Evolutionary conservation across 2,329 filamentous ascomycete genomes (phyloP).

Genomic region (Arthrinium puccinioides): DNA sequence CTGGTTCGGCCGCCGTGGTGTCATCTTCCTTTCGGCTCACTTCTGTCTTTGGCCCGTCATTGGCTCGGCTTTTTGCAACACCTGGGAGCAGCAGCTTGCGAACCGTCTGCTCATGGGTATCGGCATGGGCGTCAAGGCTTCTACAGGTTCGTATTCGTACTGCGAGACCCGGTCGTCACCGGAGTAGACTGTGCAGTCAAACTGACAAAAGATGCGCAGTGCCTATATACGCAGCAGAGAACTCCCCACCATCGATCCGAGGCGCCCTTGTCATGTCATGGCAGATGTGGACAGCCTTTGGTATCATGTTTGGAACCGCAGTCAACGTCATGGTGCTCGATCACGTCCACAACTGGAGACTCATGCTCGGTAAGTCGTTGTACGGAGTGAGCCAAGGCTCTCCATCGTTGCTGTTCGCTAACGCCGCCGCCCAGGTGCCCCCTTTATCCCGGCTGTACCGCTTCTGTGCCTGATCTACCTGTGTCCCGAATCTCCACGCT

Average conservation of each 20-base stretch:
- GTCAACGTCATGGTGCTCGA: slow-evolving; percentile 47
- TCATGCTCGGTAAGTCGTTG: slow-evolving; percentile 24
- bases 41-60: slow-evolving; percentile 65
- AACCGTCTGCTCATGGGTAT: slow-evolving; percentile 69
- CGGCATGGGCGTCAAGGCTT: slow-evolving; percentile 69
- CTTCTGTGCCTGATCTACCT: slow-evolving; percentile 54
- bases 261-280: slow-evolving; percentile 78
- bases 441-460: slow-evolving; percentile 53
- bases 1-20: slow-evolving; percentile 54
- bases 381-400: not conserved
- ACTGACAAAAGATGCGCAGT: slow-evolving; percentile 42
- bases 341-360: slow-evolving; percentile 25
- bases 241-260: slow-evolving; percentile 60
- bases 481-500: slow-evolving; percentile 59
- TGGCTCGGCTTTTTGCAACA: slow-evolving; percentile 63
- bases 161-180: not conserved
- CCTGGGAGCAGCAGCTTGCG: slow-evolving; percentile 64
- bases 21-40: slow-evolving; percentile 69
- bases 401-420: too few species aligned
- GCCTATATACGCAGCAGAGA: slow-evolving; percentile 72
- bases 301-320: slow-evolving; percentile 54
- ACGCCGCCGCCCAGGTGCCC: slow-evolving; percentile 52
- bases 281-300: slow-evolving; percentile 62
- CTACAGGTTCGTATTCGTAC: slow-evolving; percentile 38
- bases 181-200: not conserved